Base-by-base conservation (phyloP, 1,284 basidiomycete genomes). In the Ustilago esculenta region DNA sequence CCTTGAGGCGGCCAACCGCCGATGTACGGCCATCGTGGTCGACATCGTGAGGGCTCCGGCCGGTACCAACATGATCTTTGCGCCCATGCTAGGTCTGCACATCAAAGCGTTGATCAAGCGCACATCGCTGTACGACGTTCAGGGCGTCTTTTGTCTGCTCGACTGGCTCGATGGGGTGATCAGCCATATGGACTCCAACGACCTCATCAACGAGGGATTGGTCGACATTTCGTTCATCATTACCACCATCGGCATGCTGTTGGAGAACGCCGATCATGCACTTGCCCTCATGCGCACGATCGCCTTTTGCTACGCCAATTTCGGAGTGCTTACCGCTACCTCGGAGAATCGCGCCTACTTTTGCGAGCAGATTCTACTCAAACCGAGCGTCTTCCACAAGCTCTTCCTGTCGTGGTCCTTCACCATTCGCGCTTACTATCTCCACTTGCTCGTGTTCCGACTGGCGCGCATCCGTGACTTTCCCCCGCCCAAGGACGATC, bases 381-480 rank as follows among this genome's bases (percentile, higher is more conserved):
- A 79, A 33, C 61, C 73, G 9, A 43, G 29, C 27, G 57, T 79
- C 25, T 79, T 79, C 57, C 61, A 79, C 29, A 79, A 79, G 65
- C 72, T 79, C 25, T 79, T 79, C 66, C 49, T 79, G 5, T 79
- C 77, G 23, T 79, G 77, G 77, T 79, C 77, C 12, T 77, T 79
- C 51, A 77, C 75, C 33, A 79, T 79, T 32, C 71, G 77, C 7
- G 77, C 77, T n/a, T 79, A 79, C 59, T 79, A 76, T 34, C 47
- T 79, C 32, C 77, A 79, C 30, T 54, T 79, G 15, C 69, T 79
- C 25, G 77, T 79, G 34, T 79, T 79, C 69, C 73, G 77, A 20
- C 54, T 79, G 43, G 77, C 75, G 3, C 60, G 75, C 9, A 74
- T 79, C 43, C 64, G 54, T 21, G 77, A 79, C 42, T 79, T 77